These are phyloP conservation scores for Eutrema japonicum DNA, from an alignment of 345 rosid species.

Conservation along the genomic window DNA sequence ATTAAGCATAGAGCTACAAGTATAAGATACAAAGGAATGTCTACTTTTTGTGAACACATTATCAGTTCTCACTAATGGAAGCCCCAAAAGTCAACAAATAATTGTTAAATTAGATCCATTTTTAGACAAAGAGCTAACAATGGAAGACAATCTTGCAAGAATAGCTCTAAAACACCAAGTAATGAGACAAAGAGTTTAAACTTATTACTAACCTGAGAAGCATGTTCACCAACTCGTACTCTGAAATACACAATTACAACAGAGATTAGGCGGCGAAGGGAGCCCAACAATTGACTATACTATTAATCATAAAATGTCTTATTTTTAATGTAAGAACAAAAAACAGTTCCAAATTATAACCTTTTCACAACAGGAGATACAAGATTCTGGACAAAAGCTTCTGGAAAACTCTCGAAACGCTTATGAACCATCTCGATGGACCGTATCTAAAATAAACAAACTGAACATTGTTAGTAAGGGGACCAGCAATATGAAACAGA, in stretches of 20 bases:
- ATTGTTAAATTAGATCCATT: conserved; percentile 12
- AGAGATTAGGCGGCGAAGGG: conserved; percentile 22
- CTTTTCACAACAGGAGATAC: conserved; percentile 68
- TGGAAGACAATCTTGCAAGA: conserved; percentile 23
- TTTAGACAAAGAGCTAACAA: conserved; percentile 24
- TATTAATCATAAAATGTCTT: background rate
- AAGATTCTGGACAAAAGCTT: conserved; percentile 85
- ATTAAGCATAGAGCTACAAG: background rate
- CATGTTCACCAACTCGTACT: conserved; percentile 60
- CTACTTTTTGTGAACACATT: conserved; percentile 16
- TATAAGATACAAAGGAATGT: conserved; percentile 16
- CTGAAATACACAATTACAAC: conserved; percentile 50
- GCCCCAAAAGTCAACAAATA: conserved; percentile 12
- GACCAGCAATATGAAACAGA: conserved; percentile 27
- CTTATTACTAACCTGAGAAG: conserved; percentile 64
- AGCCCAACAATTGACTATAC: conserved; percentile 7
- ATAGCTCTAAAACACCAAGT: conserved; percentile 8
- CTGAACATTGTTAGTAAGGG: conserved; percentile 28
- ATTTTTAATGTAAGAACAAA: background rate
- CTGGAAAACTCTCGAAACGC: conserved; percentile 98
- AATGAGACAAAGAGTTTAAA: conserved; percentile 22
- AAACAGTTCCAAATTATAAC: conserved; percentile 42
- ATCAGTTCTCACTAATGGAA: conserved; percentile 5
- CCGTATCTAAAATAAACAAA: conserved; percentile 65
- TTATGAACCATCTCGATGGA: conserved; percentile 93